Evolutionary conservation across 2,329 filamentous ascomycete genomes (phyloP), one percentile per base, ranked within the genome.

Genomic region (Xylogone sp.): DNA sequence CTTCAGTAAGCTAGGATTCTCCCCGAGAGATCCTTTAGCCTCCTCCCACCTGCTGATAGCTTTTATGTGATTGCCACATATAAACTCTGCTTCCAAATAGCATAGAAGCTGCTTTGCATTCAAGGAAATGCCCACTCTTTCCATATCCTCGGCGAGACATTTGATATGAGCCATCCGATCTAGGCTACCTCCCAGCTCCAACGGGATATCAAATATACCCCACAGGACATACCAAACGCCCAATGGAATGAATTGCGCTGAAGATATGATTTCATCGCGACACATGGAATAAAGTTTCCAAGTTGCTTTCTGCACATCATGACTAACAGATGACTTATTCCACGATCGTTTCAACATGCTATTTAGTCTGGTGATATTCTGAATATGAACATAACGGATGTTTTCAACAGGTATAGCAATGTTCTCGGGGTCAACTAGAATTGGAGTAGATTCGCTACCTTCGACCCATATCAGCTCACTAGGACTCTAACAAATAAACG

Each of bases 31-130:
- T 62, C 20, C 70, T 67, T 48, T 71, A 63, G 42, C 19, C 22
- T 49, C 29, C 50, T 60, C 49, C 65, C 65, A 75, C 63, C 47
- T 65, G 56, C 54, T 22, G 29, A 62, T 70, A 65, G 50, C 66
- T 62, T 51, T 46, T 18, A 55, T 52, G 9, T 78, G 74, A 65
- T 80, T 81, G 2, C 84, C 86, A 42, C 79, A 76, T 5, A 83
- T 72, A 56, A 87, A 85, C 42, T 87, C 72, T 51, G 86, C 82
- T 62, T 90, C 84, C 27, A 91, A 82, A 27, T 84, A 84, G 22
- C 86, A 70, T 18, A 91, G 69, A 56, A 83, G 81, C 60, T 88
- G 85, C 2, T 73, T 65, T 3, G 76, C 74, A 12, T 69, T 74
- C 48, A 91, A 69, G 1, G 72, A 58, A 46, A 81, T 72, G 7